Evolutionary conservation across 2,329 filamentous ascomycete species (phyloP).

Genomic region (Alternaria panax): DNA sequence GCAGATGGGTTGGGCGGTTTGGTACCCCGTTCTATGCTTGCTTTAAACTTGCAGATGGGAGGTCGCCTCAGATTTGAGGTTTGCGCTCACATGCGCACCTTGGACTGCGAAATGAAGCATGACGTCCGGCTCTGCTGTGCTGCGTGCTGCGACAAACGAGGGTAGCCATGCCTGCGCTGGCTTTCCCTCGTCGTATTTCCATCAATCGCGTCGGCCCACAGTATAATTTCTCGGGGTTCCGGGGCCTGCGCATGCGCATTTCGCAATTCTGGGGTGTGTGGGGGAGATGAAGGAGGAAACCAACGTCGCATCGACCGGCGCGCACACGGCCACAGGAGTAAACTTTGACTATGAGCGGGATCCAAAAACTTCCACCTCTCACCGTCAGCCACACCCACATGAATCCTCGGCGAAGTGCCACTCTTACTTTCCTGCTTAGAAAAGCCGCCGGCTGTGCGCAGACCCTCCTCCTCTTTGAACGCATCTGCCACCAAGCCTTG

Average conservation of each 20-base stretch:
- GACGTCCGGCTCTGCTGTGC: not conserved
- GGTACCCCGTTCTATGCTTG: constrained; percentile 14
- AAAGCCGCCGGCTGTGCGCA: constrained; percentile 9
- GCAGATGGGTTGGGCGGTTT: constrained; percentile 8
- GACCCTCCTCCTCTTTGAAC: constrained; percentile 3
- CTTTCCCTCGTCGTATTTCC: not conserved
- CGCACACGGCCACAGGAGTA: constrained; percentile 11
- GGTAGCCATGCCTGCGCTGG: constrained; percentile 2
- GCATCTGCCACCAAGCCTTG: constrained; percentile 2
- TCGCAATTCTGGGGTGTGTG: constrained; percentile 5
- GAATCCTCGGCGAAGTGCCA: constrained; percentile 12
- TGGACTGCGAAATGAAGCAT: not conserved
- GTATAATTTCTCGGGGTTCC: not conserved
- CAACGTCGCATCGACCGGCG: constrained; percentile 9
- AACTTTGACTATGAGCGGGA: constrained; percentile 14
- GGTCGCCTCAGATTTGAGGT: not conserved
- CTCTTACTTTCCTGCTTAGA: constrained; percentile 3
- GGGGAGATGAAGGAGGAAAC: constrained; percentile 10
- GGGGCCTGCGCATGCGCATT: constrained; percentile 3
- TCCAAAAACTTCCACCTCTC: constrained; percentile 32
- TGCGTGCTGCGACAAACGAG: constrained; percentile 7
- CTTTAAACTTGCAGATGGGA: not conserved
- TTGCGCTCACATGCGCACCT: not conserved
- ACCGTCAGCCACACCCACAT: constrained; percentile 15
- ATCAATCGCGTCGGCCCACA: constrained; percentile 13